Conservation (phyloP, 1,139 yeast species). For the Geotrichum cucujoidarum region DNA sequence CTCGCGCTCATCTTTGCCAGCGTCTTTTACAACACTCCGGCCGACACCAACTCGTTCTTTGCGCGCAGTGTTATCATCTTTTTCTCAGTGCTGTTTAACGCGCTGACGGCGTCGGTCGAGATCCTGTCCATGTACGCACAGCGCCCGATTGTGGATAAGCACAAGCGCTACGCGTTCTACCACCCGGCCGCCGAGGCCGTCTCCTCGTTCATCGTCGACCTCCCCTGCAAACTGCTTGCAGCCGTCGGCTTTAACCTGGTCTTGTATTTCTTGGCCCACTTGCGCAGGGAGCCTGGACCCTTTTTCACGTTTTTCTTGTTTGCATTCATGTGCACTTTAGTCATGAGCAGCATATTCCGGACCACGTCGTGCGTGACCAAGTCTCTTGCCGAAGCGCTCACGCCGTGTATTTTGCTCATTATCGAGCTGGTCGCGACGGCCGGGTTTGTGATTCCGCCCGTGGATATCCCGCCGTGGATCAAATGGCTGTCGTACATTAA, state of each 20-base stretch:
- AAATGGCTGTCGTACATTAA: slow-evolving; percentile 72
- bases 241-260: slow-evolving; percentile 56
- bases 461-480: slow-evolving; percentile 70
- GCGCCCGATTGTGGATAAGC: slow-evolving; percentile 78
- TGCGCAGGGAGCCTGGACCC: slow-evolving; percentile 60
- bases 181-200: slow-evolving; percentile 76
- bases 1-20: slow-evolving; percentile 73
- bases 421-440: slow-evolving; percentile 61
- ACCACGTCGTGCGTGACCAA: slow-evolving; percentile 61
- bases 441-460: slow-evolving; percentile 70
- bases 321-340: slow-evolving; percentile 50
- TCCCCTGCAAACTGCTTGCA: slow-evolving; percentile 57
- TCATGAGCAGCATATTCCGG: slow-evolving; percentile 69
- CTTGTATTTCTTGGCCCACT: slow-evolving; percentile 62
- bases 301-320: slow-evolving; percentile 64
- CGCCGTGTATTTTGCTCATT: slow-evolving; percentile 62
- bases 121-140: slow-evolving; percentile 65
- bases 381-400: slow-evolving; percentile 62
- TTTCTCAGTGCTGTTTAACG: slow-evolving; percentile 72
- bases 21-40: slow-evolving; percentile 59
- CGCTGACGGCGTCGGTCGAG: slow-evolving; percentile 69
- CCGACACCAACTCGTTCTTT: slow-evolving; percentile 52
- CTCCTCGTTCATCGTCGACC: slow-evolving; percentile 61
- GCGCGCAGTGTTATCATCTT: slow-evolving; percentile 68
- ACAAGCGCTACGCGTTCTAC: slow-evolving; percentile 66